Percentiles rank a stretch among this genome's conserved stretches.
These are phyloP conservation scores for Psilocybe mexicana DNA, from an alignment of 1,284 basidiomycete genomes.

Conservation along the genomic window DNA sequence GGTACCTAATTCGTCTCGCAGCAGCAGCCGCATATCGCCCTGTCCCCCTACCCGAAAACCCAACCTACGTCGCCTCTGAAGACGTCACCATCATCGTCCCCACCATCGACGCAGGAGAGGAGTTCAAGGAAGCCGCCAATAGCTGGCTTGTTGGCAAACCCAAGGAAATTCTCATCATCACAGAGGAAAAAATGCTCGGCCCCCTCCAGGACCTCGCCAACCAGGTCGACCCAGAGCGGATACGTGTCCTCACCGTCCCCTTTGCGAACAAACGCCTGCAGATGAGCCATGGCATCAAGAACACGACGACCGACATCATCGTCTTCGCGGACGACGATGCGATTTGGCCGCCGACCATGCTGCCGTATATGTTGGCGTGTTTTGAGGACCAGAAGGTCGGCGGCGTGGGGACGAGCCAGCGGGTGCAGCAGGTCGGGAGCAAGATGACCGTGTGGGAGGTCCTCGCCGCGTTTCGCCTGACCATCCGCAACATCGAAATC, in stretches of 20 bases:
- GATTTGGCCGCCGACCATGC: conserved; percentile 88
- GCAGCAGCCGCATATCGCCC: conserved; percentile 80
- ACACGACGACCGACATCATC: conserved; percentile 89
- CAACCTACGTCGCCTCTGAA: conserved; percentile 85
- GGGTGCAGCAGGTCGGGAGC: conserved; percentile 78
- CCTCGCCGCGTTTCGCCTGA: conserved; percentile 87
- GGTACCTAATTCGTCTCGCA: conserved; percentile 82
- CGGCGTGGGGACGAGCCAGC: conserved; percentile 88
- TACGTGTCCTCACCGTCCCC: conserved; percentile 86
- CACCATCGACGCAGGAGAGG: conserved; percentile 92
- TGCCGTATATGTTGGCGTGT: conserved; percentile 84
- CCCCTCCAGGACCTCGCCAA: conserved; percentile 87
- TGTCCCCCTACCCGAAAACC: conserved; percentile 83
- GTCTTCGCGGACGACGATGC: conserved; percentile 96
- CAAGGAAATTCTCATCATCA: conserved; percentile 92
- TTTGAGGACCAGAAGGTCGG: conserved; percentile 94
- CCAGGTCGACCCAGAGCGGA: conserved; percentile 79
- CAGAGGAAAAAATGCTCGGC: conserved; percentile 86
- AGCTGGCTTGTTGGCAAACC: conserved; percentile 89
- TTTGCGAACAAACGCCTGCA: conserved; percentile 92
- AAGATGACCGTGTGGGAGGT: conserved; percentile 92
- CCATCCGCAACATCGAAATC: conserved; percentile 93
- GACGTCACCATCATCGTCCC: conserved; percentile 95
- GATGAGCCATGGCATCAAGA: conserved; percentile 89
- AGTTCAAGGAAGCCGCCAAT: conserved; percentile 90